Base-by-base conservation (phyloP, 148 eudicot genomes). In the Beta vulgaris region DNA sequence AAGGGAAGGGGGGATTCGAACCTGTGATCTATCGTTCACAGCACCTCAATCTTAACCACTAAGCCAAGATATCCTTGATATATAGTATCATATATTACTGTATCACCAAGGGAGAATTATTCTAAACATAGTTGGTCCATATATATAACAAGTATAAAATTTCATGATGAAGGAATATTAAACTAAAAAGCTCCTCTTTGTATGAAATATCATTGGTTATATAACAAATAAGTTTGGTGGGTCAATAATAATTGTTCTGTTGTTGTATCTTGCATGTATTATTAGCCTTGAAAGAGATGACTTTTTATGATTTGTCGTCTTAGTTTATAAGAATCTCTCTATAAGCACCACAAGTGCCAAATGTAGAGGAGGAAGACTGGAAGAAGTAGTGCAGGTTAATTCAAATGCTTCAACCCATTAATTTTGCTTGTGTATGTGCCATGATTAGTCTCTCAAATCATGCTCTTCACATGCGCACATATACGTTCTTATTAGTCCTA, bases 241-340 rank as follows among this genome's bases (percentile, higher is more conserved):
- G 72, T 46, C 73, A 35, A 51, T 49, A 51, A 70, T 70, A 32
- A 43, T 35, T 67, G 70, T 28, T 55, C 60, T 14, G 29, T 55
- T 18, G 4, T 55, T n/a, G n/a, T n/a, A n/a, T n/a, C n/a, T n/a
- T 62, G 67, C 35, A 60, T 19, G 35, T 44, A 73, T 44, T 19
- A 29, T 44, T 19, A 29, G 18, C 11, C 42, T 44, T 44, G n/a
- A 25, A 28, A 72, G 25, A 37, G 21, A 58, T 72, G 36, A 37
- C 46, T 26, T 57, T 72, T 28, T 51, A 54, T 39, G 4, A 37
- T 72, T 58, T 73, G 76, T 73, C 67, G 67, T 73, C 26, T 39
- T 59, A 73, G 67, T 58, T n/a, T 28, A 59, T 18, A 59, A 40
- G 54, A 73, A 73, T 59, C 48, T 73, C 61, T 23, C 49, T 40